A percentile compares a stretch with the other conserved stretches of the same genome.
Conservation (phyloP, 495 filamentous ascomycete genomes). For the Cryomyces antarcticus region DNA sequence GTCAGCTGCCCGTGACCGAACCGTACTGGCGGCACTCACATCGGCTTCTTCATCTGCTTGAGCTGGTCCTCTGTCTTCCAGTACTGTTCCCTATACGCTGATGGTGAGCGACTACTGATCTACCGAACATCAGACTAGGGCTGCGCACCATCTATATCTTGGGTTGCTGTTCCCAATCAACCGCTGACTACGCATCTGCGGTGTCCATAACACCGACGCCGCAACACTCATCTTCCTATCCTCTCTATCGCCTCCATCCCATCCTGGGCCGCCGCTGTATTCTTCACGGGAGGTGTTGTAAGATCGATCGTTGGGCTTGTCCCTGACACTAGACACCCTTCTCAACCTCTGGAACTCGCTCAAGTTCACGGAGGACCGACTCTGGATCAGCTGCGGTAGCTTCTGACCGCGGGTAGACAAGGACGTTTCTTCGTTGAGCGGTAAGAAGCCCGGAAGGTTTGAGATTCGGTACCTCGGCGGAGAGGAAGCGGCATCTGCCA, state of each 20-base stretch:
- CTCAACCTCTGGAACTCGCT: background rate
- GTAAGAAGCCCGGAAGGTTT: constrained; percentile 16
- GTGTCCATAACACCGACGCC: constrained; percentile 34
- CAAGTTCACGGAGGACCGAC: constrained; percentile 1
- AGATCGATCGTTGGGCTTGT: background rate
- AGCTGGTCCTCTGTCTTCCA: constrained; percentile 50
- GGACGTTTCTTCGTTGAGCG: constrained; percentile 10
- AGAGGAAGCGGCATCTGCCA: background rate
- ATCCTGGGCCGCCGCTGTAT: background rate
- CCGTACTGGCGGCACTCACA: constrained; percentile 21
- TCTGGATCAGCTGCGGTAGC: constrained; percentile 10
- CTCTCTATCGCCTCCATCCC: background rate
- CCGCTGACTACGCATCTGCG: constrained; percentile 55
- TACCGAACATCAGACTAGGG: background rate
- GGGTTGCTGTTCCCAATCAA: constrained; percentile 62
- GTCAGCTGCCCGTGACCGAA: background rate
- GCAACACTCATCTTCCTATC: constrained; percentile 18
- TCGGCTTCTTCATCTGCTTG: constrained; percentile 38
- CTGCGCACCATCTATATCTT: constrained; percentile 38
- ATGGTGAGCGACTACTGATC: background rate
- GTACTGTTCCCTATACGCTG: constrained; percentile 32
- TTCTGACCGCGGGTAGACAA: constrained; percentile 17
- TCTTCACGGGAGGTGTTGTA: background rate
- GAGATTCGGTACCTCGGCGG: constrained; percentile 6
- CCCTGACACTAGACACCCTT: too few relatives aligned